These are phyloP conservation scores for Triticum monococcum DNA, from an alignment of 176 grass and related monocot genomes.

Conservation along the genomic window DNA sequence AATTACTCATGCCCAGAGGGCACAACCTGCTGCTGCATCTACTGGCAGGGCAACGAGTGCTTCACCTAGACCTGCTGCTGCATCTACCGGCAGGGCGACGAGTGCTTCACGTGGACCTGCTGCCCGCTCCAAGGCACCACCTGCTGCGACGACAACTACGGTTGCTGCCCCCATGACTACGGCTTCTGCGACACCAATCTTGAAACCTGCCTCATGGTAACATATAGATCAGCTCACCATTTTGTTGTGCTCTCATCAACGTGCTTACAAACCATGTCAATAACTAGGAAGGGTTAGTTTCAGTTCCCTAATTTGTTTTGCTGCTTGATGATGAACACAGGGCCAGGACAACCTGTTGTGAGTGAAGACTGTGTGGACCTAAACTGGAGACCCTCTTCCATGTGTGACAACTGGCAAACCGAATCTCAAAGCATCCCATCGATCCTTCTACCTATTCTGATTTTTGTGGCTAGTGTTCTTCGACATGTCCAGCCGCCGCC, in stretches of 20 bases:
- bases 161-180: slow-evolving; percentile 85
- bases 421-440: too few relatives aligned
- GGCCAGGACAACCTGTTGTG: slow-evolving; percentile 62
- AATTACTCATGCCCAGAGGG: slow-evolving; percentile 56
- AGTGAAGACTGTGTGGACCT: slow-evolving; percentile 44
- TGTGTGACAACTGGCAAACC: too few relatives aligned
- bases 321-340: slow-evolving; percentile 35
- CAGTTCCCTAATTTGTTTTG: neutral
- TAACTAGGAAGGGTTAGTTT: too few relatives aligned
- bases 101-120: slow-evolving; percentile 75
- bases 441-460: too few relatives aligned
- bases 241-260: neutral
- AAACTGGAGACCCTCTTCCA: too few relatives aligned
- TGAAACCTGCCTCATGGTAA: slow-evolving; percentile 68
- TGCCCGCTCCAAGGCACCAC: slow-evolving; percentile 76
- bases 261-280: neutral
- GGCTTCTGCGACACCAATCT: slow-evolving; percentile 59
- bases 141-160: slow-evolving; percentile 84
- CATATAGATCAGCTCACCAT: neutral
- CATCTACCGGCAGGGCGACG: slow-evolving; percentile 53
- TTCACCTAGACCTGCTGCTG: slow-evolving; percentile 87
- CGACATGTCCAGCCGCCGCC: too few relatives aligned
- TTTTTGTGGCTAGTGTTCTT: too few relatives aligned
- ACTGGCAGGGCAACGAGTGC: slow-evolving; percentile 51
- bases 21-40: slow-evolving; percentile 85